A percentile compares a stretch with the other conserved stretches of the same genome.
Conservation (phyloP, 257 asterid species). For the Nicotiana knightiana region DNA sequence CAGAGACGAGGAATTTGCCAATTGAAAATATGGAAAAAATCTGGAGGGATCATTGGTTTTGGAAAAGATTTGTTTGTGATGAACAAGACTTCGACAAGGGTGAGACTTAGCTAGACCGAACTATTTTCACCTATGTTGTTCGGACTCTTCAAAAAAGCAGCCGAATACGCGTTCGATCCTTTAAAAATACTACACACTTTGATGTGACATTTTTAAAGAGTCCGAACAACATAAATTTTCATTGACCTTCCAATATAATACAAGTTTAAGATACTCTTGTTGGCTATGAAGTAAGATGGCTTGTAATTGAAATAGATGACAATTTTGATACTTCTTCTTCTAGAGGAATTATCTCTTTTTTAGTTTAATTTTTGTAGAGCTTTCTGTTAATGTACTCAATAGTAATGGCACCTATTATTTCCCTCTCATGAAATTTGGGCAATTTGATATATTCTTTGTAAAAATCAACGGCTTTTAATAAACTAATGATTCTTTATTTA, state of each 20-base stretch:
- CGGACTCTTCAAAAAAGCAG: no score
- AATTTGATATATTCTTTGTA: not conserved
- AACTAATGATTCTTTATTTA: not conserved
- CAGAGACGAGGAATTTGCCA: conserved; percentile 47
- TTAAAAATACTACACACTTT: no score
- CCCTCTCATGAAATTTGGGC: not conserved
- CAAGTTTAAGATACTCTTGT: not conserved
- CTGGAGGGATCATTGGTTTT: conserved; percentile 45
- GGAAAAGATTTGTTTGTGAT: conserved; percentile 23
- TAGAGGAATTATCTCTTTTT: not conserved
- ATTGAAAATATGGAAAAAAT: conserved; percentile 38
- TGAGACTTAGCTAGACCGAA: not conserved
- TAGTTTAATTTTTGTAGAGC: not conserved
- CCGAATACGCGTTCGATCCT: no score
- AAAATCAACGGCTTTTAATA: not conserved
- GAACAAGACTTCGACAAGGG: not conserved
- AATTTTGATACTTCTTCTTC: not conserved
- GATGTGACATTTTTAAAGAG: no score
- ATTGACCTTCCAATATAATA: not conserved
- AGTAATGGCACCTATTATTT: not conserved
- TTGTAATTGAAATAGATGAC: not conserved
- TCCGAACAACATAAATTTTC: no score
- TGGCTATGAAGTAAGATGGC: not conserved
- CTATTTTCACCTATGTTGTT: no score
- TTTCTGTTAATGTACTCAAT: not conserved